Evolutionary conservation across 192 early-diverging fungal species (phyloP).

Genomic region (Paraglomus occultum): DNA sequence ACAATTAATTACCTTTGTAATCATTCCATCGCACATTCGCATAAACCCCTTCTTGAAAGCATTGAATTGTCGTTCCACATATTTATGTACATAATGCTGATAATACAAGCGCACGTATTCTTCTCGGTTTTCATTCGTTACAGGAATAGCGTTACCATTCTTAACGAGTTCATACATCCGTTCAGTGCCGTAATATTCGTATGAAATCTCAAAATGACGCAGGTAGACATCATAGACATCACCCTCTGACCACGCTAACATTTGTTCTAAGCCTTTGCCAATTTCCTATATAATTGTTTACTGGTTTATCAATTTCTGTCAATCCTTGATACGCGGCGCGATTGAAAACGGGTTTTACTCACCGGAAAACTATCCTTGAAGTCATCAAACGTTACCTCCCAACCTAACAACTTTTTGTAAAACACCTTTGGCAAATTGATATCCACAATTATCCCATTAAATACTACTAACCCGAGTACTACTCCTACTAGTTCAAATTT

Average conservation of each 20-base stretch:
- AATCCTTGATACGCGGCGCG: too few species aligned
- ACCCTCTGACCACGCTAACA: conserved; percentile 74
- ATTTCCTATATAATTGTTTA: conserved; percentile 49
- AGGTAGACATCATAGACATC: conserved; percentile 82
- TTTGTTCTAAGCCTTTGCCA: conserved; percentile 70
- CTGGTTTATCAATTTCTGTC: background rate
- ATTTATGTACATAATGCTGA: conserved; percentile 63
- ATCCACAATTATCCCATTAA: conserved; percentile 80
- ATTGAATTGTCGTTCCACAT: conserved; percentile 58
- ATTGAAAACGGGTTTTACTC: conserved; percentile 14
- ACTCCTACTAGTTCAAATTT: conserved; percentile 85
- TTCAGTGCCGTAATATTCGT: conserved; percentile 55
- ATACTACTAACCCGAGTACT: conserved; percentile 88
- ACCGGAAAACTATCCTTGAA: conserved; percentile 60
- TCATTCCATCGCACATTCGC: conserved; percentile 66
- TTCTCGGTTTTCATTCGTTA: conserved; percentile 73
- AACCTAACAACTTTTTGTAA: conserved; percentile 59
- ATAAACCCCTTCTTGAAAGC: conserved; percentile 80
- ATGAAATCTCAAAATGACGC: conserved; percentile 80
- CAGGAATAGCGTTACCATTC: conserved; percentile 62
- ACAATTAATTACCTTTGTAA: conserved; percentile 52
- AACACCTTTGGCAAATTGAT: conserved; percentile 72
- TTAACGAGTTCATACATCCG: conserved; percentile 60
- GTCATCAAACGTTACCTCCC: conserved; percentile 33
- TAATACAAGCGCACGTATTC: conserved; percentile 74